Evolutionary conservation across 495 filamentous ascomycete genomes (phyloP), one percentile per base, ranked within the genome.

Genomic region (Hypoxylon trugodes): DNA sequence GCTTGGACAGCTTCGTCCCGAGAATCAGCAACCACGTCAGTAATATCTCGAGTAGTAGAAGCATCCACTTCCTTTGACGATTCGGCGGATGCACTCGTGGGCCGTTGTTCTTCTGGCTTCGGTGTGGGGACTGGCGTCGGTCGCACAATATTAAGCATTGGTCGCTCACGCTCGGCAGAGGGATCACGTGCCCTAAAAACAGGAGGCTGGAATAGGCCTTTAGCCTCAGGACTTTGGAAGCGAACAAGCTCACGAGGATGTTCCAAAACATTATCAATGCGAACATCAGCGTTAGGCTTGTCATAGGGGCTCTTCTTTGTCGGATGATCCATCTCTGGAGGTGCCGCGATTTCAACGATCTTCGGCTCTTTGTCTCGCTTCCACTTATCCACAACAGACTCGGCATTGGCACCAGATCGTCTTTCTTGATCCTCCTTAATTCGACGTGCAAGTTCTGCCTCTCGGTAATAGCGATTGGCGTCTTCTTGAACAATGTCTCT

Each of bases 261-360:
- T 28, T 72, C 64, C 22, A 85, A 72, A 25, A 80, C 61, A 51
- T 83, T 77, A 55, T 84, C 82, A 50, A 81, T 76, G 10, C 73
- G 67, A 30, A 84, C 82, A 68, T 85, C 83, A 28, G 83, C 83
- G 50, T 85, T 79, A n/a, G 82, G 83, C 12, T 69, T 79, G 50
- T 79, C 81, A 55, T 77, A 85, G 36, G 72, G 79, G 57, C 76
- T 77, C 66, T 78, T 78, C 35, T 68, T 67, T 26, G 77, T 79
- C 2, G 70, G 54, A 9, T 75, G 73, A 28, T 77, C 68, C 74
- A 81, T 79, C 50, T 75, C 76, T 21, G 81, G 79, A 21, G 81
- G 80, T 3, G 80, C 75, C 48, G 75, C 71, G 53, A 83, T 77
- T 15, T 55, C 37, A 16, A 77, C 36, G 26, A 73, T 58, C 12